Conservation (phyloP, 306 rosid genomes). For the Gastrolobium villosum region DNA sequence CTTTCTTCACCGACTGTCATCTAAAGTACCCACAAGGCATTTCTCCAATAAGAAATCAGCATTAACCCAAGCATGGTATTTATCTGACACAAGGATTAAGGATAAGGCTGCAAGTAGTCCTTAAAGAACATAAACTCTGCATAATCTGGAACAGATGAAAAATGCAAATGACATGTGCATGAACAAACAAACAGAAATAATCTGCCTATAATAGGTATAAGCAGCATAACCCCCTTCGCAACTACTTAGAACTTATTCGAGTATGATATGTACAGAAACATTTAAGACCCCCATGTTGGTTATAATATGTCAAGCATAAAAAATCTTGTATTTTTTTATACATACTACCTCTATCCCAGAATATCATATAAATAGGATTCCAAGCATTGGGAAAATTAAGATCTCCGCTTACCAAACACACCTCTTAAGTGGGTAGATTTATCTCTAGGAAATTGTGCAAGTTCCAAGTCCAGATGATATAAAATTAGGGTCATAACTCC, state of each 20-base stretch:
- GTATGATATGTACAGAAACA: not conserved
- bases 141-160: slow-evolving; percentile 15
- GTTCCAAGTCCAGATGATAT: slow-evolving; percentile 14
- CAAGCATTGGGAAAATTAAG: slow-evolving; percentile 28
- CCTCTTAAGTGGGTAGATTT: not conserved
- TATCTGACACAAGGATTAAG: slow-evolving; percentile 70
- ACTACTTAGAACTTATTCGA: slow-evolving; percentile 6
- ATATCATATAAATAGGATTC: slow-evolving; percentile 5
- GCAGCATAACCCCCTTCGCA: not conserved
- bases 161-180: slow-evolving; percentile 15
- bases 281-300: slow-evolving; percentile 3
- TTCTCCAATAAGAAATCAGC: slow-evolving; percentile 88
- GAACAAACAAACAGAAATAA: slow-evolving; percentile 7
- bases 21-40: slow-evolving; percentile 84
- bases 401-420: slow-evolving; percentile 31
- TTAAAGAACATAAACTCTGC: slow-evolving; percentile 33
- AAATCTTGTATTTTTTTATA: not conserved
- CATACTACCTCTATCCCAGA: slow-evolving; percentile 2
- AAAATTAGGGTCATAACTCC: slow-evolving; percentile 1
- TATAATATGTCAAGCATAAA: not conserved
- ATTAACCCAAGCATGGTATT: slow-evolving; percentile 96
- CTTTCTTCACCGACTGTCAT: slow-evolving; percentile 59
- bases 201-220: not conserved
- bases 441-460: not conserved
- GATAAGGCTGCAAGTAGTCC: slow-evolving; percentile 40